phyloP scores from a whole-genome alignment of 805 yeast genomes.

The Candida nonsorbophila region DNA sequence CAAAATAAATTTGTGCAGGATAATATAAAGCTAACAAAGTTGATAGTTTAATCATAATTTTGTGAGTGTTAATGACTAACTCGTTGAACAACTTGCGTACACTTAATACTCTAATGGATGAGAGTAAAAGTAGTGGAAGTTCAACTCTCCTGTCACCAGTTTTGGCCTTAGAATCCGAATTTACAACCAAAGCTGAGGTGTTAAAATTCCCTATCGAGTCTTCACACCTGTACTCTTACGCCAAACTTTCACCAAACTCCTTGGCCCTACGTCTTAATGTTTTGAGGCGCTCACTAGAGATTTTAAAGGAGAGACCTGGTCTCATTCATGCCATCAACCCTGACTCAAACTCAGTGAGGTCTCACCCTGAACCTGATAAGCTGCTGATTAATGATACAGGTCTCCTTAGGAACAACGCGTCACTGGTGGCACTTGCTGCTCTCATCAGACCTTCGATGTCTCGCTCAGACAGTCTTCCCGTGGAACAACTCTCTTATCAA shows the following conservation, averaged over 20 bases:
- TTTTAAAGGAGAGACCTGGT: conserved; percentile 60
- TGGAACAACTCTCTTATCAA: conserved; percentile 11
- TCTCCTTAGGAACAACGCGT: no score
- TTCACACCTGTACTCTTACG: conserved; percentile 80
- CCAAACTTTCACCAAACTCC: conserved; percentile 76
- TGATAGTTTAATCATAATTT: no score
- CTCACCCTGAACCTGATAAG: no score
- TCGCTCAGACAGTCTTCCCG: conserved; percentile 35
- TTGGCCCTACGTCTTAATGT: conserved; percentile 71
- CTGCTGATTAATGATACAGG: no score
- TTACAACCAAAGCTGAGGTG: conserved; percentile 28
- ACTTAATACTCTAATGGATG: no score
- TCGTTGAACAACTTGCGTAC: no score
- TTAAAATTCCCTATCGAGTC: conserved; percentile 70
- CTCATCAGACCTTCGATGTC: conserved; percentile 32
- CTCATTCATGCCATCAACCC: conserved; percentile 22
- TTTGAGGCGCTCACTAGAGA: conserved; percentile 69
- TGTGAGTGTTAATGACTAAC: no score
- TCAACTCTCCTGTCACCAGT: no score
- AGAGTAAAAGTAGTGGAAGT: no score
- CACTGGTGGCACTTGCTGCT: conserved; percentile 44
- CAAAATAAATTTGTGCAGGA: no score
- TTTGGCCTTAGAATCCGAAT: conserved; percentile 9
- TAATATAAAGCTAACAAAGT: no score
- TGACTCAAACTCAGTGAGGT: neutral